Percentiles rank a stretch among this genome's conserved stretches.
phyloP scores from a whole-genome alignment of 2,329 filamentous ascomycete species.

The Nigrospora osmanthi region DNA sequence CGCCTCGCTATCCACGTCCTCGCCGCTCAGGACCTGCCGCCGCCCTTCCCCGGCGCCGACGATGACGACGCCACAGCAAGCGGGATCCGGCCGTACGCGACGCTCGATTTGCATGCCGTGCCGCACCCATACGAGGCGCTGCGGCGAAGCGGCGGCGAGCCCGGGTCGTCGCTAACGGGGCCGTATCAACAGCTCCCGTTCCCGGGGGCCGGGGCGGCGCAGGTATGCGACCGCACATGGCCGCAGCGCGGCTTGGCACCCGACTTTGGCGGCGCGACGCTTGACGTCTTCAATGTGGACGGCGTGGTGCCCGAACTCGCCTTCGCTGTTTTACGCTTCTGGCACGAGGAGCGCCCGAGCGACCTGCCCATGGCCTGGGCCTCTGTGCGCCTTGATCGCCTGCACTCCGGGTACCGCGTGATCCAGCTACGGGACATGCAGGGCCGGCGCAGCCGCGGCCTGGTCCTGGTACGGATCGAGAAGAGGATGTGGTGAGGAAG shows the following conservation, averaged over 20 bases:
- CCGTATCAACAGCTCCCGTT: constrained; percentile 17
- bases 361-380: neutral
- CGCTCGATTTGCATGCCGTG: constrained; percentile 76
- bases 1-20: neutral
- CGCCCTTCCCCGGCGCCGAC: neutral
- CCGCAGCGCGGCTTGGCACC: constrained; percentile 50
- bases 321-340: neutral
- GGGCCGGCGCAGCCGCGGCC: constrained; percentile 57
- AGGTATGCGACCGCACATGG: constrained; percentile 34
- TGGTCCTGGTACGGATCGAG: constrained; percentile 71
- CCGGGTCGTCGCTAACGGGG: no score
- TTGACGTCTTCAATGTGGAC: neutral
- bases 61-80: neutral
- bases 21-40: constrained; percentile 44
- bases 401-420: constrained; percentile 68
- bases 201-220: no score
- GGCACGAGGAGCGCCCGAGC: neutral
- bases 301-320: neutral
- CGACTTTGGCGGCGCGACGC: constrained; percentile 50
- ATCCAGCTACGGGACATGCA: constrained; percentile 65
- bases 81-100: constrained; percentile 71
- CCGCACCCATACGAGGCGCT: constrained; percentile 16
- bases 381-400: constrained; percentile 43
- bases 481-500: constrained; percentile 11
- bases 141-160: constrained; percentile 7